Evolutionary conservation across 805 yeast species (phyloP), one percentile per base, ranked within the genome.

Genomic region (Candida yuanshanica): DNA sequence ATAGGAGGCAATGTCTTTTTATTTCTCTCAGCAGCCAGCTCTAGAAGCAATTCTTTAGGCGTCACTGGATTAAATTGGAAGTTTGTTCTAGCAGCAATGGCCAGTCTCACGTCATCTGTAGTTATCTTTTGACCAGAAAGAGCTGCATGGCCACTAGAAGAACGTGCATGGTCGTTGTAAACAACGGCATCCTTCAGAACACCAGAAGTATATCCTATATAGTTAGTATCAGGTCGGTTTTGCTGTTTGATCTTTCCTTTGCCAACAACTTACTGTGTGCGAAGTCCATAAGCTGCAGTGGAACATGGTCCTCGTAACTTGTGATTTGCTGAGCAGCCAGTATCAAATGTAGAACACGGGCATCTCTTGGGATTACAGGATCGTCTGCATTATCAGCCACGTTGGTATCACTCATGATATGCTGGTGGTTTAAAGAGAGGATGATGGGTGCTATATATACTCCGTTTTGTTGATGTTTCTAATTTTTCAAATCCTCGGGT

Each of bases 41-140:
- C 96, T 62, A 93, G 66, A 48, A 93, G 64, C 50, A 91, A 68
- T 60, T 93, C 97, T 61, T 91, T 93, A 4, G 98, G 98, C 7
- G 95, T 93, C 3, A 85, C 84, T 3, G 98, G 96, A 61, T 89
- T 89, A 72, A 93, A 93, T 60, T 95, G 98, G 59, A 88, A 88
- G 57, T 86, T 89, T n/a, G 95, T 87, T 45, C 95, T 71, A 0
- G 98, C 93, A 0, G 93, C 91, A 23, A 93, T 89, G 1, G 97
- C 96, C 49, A 93, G 70, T 49, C 97, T 74, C 38, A 93, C 73
- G 56, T 95, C 99, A 46, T 93, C 99, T 5, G 91, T 84, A 12
- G 88, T 78, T 12, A 93, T 70, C 21, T 74, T 77, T 18, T 73
- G 64, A 17, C 68, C 61, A 8, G 68, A 29, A 3, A 69, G 66